Base-by-base conservation (phyloP, 495 filamentous ascomycete genomes). In the Penicilliopsis zonata region DNA sequence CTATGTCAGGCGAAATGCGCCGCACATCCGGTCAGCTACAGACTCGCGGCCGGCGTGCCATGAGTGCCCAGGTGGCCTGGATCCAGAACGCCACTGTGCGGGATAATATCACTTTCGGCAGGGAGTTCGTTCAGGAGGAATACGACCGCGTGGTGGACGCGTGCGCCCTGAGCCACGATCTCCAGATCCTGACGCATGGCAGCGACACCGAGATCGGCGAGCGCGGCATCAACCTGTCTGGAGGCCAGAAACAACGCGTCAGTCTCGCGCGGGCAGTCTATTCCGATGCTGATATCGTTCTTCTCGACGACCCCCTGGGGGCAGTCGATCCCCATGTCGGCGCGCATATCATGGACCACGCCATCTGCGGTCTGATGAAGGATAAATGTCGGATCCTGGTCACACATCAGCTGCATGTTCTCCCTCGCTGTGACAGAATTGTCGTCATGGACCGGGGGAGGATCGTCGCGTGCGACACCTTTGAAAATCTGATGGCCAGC, bases 261-360 rank as follows among this genome's bases (percentile, higher is more conserved):
- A 78, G 79, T 2, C 75, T 87, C 37, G 82, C 82, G 1, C 49
- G 82, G 13, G 82, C 82, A 10, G 52, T 85, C 10, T 86, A 86
- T 47, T 85, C 80, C 4, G 63, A 82, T 2, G 82, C 82, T 4
- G 80, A 79, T 0, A 80, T 82, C 32, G 55, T 87, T 2, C 57
- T 87, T 13, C 53, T 87, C 31, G 82, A 87, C 41, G 82, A 87
- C 42, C 85, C 86, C 33, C 86, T 87, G 54, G 80, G 74, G 34
- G 63, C 59, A 9, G 44, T 70, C 3, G 63, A 70, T 38, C 55
- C 79, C 14, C 79, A 86, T 44, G 80, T 83, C 16, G 82, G 82
- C 5, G 65, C 73, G 18, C 78, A 81, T 41, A 71, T 86, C 18
- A 80, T 81, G 38, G 78, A 87, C 37, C 65, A 80, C 21, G 76